Percentiles rank a stretch among this genome's conserved stretches.
phyloP scores from a whole-genome alignment of 2,329 filamentous ascomycete species.

The Ascochyta clinopodiicola region DNA sequence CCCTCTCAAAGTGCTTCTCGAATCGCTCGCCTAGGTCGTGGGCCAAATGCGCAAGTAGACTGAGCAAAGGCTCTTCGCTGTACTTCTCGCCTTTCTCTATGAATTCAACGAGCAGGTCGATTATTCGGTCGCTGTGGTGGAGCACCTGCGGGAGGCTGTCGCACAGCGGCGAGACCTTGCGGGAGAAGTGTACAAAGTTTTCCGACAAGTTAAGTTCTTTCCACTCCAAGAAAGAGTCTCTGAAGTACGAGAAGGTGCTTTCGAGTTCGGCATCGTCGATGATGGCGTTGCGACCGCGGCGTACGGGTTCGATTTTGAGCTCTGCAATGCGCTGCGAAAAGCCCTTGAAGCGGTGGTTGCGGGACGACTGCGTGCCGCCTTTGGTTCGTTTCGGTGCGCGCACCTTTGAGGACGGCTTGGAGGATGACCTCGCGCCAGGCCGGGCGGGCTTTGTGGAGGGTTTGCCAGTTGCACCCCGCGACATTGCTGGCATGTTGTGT shows the following conservation, averaged over 20 bases:
- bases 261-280: slow-evolving; percentile 80
- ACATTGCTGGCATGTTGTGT: slow-evolving; percentile 53
- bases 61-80: slow-evolving; percentile 83
- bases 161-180: slow-evolving; percentile 76
- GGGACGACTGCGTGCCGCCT: slow-evolving; percentile 74
- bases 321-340: slow-evolving; percentile 90
- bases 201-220: slow-evolving; percentile 87
- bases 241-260: slow-evolving; percentile 84
- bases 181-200: slow-evolving; percentile 77
- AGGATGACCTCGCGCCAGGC: slow-evolving; percentile 21
- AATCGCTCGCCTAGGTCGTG: slow-evolving; percentile 88
- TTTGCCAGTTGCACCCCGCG: slow-evolving; percentile 41
- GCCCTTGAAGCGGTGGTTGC: slow-evolving; percentile 87
- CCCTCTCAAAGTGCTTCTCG: slow-evolving; percentile 82
- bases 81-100: slow-evolving; percentile 80
- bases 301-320: slow-evolving; percentile 91
- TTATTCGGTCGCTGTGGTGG: slow-evolving; percentile 86
- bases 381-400: slow-evolving; percentile 69
- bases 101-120: slow-evolving; percentile 75
- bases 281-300: slow-evolving; percentile 83
- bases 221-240: slow-evolving; percentile 85
- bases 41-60: slow-evolving; percentile 91
- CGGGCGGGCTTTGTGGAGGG: slow-evolving; percentile 13
- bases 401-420: slow-evolving; percentile 34
- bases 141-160: slow-evolving; percentile 92